These are phyloP conservation scores for Colletotrichum paranaense DNA, from an alignment of 2,329 filamentous ascomycete genomes.

Conservation along the genomic window DNA sequence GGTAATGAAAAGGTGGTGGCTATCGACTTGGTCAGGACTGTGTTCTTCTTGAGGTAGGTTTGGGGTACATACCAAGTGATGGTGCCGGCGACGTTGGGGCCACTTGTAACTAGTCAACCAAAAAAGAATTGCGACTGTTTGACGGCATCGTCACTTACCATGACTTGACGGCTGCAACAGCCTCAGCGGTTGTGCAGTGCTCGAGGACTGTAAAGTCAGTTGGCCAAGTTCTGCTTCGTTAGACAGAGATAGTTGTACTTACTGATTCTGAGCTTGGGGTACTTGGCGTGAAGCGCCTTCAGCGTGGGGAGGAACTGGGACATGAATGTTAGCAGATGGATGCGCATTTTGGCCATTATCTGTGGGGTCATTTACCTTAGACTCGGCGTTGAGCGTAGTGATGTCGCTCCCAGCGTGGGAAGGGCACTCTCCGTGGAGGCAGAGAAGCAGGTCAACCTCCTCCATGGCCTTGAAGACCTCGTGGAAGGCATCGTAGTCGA, in stretches of 20 bases:
- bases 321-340: background rate
- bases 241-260: background rate
- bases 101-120: conserved; percentile 67
- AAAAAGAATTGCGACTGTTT: background rate
- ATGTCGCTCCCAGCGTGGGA: conserved; percentile 51
- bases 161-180: conserved; percentile 75
- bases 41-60: background rate
- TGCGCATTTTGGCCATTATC: background rate
- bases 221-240: too few relatives aligned
- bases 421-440: conserved; percentile 91
- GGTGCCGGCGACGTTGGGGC: conserved; percentile 74
- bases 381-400: conserved; percentile 76
- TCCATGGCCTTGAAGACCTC: conserved; percentile 93
- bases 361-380: conserved; percentile 47
- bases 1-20: conserved; percentile 86
- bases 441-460: conserved; percentile 82
- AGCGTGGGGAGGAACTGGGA: conserved; percentile 81
- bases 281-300: conserved; percentile 76
- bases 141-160: background rate
- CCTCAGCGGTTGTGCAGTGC: conserved; percentile 88
- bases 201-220: conserved; percentile 65
- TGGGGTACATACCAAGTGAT: conserved; percentile 44
- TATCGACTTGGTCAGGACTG: conserved; percentile 47
- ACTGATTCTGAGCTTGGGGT: conserved; percentile 75
- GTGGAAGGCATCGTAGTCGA: conserved; percentile 77